Conservation (phyloP, 2,329 filamentous ascomycete genomes). For the Pseudogymnoascus sp. region DNA sequence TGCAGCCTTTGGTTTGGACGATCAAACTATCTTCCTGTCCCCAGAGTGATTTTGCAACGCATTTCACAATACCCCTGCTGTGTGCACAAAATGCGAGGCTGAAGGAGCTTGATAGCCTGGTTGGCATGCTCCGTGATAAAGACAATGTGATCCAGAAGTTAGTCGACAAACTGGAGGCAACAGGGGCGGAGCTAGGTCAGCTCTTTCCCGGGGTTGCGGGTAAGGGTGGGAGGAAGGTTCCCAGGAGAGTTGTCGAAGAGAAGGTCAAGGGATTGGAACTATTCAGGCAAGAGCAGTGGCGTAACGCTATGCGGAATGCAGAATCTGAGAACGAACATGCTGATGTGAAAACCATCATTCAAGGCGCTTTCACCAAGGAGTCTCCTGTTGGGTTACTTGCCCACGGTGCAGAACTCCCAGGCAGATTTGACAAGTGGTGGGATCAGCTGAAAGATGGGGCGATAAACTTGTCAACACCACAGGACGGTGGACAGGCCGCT, state of each 20-base stretch:
- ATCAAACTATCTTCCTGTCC: constrained; percentile 43
- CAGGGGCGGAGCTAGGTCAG: constrained; percentile 41
- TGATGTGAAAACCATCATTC: neutral
- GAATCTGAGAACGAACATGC: neutral
- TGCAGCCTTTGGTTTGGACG: constrained; percentile 58
- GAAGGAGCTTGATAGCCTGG: constrained; percentile 36
- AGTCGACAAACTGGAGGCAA: constrained; percentile 44
- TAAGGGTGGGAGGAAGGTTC: constrained; percentile 32
- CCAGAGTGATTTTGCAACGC: constrained; percentile 33
- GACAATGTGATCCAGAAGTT: constrained; percentile 48
- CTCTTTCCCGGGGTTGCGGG: constrained; percentile 40
- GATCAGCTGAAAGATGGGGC: constrained; percentile 22
- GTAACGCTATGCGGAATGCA: constrained; percentile 4
- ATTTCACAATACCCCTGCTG: constrained; percentile 43
- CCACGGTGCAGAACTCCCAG: neutral
- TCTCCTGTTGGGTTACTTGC: neutral
- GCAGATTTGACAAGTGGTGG: constrained; percentile 23
- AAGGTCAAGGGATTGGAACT: constrained; percentile 39
- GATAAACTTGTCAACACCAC: constrained; percentile 10
- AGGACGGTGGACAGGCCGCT: neutral
- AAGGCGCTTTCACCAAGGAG: neutral
- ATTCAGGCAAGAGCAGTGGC: constrained; percentile 34
- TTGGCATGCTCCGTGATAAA: constrained; percentile 41
- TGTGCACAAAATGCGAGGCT: constrained; percentile 36
- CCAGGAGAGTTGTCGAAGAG: constrained; percentile 30